Base-by-base conservation (phyloP, 768 basidiomycete genomes). In the Russula earlei region DNA sequence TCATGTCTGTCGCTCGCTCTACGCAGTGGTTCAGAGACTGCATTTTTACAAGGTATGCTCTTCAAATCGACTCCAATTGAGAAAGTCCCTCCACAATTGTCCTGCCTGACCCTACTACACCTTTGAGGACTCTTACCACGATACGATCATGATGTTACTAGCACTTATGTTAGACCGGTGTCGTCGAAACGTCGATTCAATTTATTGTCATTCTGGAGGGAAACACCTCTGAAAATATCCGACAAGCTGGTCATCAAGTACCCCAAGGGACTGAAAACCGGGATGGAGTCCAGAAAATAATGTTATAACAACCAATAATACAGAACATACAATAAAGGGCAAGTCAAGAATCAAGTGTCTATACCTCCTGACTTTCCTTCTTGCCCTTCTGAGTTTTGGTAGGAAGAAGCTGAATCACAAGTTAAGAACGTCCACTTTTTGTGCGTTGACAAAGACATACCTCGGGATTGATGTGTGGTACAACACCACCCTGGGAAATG, bases 401-500 rank as follows among this genome's bases (percentile, higher is more conserved):
- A 12, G 74, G 74, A 34, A 75, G 63, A 14, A 75, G 69, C 65
- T 73, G 55, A 3, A 62, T 40, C 37, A 9, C 17, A 41, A 12
- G 29, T 57, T 17, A 48, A 40, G n/a, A 34, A 7, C 14, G 10
- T 5, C n/a, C 19, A 27, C 27, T 1, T n/a, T n/a, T n/a, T 15
- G 24, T 7, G 42, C 40, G 42, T 20, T 11, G 25, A 40, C 15
- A 4, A 20, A 55, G 66, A 43, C 54, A 11, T 58, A 78, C 76
- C 56, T 81, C 83, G 47, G 80, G 74, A 65, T 81, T 77, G 68
- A 95, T 95, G 67, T 80, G 80, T 56, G 89, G 89, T 19, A 91
- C 85, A 55, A 92, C 90, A 78, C 93, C 93, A 72, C 93, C 93
- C 70, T 95, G 91, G 33, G 91, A 92, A 74, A 95, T 94, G 71